phyloP scores from a whole-genome alignment of 768 basidiomycete genomes.

The Lactifluus volemus region DNA sequence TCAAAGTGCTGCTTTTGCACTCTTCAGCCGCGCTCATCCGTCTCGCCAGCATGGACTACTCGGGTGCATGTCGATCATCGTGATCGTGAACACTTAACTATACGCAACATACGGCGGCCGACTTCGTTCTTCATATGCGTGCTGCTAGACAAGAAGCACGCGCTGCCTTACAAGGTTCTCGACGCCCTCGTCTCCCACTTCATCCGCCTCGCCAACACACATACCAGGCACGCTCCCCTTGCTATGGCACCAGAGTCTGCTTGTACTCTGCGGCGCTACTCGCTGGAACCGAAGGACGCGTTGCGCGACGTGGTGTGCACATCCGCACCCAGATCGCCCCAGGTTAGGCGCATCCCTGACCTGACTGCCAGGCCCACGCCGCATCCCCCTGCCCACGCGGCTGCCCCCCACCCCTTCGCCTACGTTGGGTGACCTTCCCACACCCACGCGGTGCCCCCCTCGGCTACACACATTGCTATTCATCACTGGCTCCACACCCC shows the following conservation, averaged over 20 bases:
- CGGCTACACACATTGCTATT: no score
- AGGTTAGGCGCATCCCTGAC: constrained; percentile 89
- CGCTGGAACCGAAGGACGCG: constrained; percentile 95
- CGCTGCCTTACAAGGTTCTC: constrained; percentile 94
- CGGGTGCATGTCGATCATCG: constrained; percentile 41
- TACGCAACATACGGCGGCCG: constrained; percentile 46
- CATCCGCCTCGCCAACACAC: constrained; percentile 90
- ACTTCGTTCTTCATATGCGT: constrained; percentile 97
- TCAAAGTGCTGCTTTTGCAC: constrained; percentile 92
- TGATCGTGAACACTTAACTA: no score
- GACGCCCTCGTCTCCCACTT: constrained; percentile 98
- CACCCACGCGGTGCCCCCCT: no score
- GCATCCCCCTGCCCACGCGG: no score
- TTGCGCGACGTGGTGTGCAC: constrained; percentile 88
- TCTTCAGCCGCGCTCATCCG: constrained; percentile 91
- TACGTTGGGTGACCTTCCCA: no score
- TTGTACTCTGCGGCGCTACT: constrained; percentile 95
- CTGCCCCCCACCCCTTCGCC: no score
- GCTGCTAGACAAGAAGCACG: constrained; percentile 94
- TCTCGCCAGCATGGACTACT: constrained; percentile 94
- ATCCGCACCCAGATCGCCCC: constrained; percentile 83
- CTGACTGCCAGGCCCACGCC: no score
- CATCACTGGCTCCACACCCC: no score
- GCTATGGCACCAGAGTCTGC: constrained; percentile 93
- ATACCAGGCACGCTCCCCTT: constrained; percentile 84